Percentiles rank a stretch among this genome's conserved stretches.
Evolutionary conservation across 2,329 filamentous ascomycete species (phyloP).

Genomic region (Septoria linicola): DNA sequence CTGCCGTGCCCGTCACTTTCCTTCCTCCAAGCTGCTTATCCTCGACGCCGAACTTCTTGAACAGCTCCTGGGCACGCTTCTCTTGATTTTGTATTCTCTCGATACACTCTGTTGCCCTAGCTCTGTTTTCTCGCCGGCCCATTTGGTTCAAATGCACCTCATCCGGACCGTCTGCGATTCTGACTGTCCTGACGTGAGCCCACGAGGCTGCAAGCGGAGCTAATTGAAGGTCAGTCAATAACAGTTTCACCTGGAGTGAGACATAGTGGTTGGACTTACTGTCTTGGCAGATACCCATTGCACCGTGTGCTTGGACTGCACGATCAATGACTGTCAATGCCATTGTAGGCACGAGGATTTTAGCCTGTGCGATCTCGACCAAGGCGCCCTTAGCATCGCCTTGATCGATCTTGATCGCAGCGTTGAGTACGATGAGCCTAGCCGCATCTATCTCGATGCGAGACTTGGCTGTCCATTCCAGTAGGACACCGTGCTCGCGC

Average conservation of each 20-base stretch:
- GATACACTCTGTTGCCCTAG: constrained; percentile 49
- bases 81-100: constrained; percentile 64
- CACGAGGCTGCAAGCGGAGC: constrained; percentile 70
- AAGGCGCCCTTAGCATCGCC: constrained; percentile 83
- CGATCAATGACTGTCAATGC: constrained; percentile 87
- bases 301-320: constrained; percentile 89
- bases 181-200: constrained; percentile 39
- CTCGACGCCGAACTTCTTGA: constrained; percentile 58
- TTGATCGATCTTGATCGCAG: constrained; percentile 90
- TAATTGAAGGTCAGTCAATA: too few species aligned
- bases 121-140: constrained; percentile 75
- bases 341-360: constrained; percentile 84
- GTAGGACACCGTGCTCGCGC: constrained; percentile 84
- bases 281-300: constrained; percentile 87
- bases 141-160: constrained; percentile 88
- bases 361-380: constrained; percentile 91
- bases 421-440: constrained; percentile 85
- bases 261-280: too few species aligned
- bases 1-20: constrained; percentile 30
- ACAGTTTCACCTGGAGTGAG: too few species aligned
- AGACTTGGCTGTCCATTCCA: constrained; percentile 90
- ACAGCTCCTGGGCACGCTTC: constrained; percentile 63
- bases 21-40: constrained; percentile 43
- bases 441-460: constrained; percentile 92
- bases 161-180: constrained; percentile 74